Evolutionary conservation across 2,329 filamentous ascomycete species (phyloP).

Genomic region (Achaetomium macrosporum): DNA sequence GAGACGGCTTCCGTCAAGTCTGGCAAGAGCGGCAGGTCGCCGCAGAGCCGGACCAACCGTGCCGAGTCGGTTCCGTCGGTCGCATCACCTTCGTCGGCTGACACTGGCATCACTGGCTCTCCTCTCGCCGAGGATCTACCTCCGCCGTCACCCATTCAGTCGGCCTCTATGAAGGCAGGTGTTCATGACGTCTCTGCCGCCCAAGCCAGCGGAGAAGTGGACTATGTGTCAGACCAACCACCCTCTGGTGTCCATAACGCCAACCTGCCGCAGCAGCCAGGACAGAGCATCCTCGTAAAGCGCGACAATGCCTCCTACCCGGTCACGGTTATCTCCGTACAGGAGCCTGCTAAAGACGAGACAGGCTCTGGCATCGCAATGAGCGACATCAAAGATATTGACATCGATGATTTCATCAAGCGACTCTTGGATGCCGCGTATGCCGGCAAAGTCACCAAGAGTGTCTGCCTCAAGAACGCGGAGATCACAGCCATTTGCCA

Average conservation of each 20-base stretch:
- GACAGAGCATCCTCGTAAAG: conserved; percentile 85
- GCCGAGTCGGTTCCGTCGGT: conserved; percentile 38
- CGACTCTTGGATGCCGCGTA: conserved; percentile 91
- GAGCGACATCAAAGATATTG: conserved; percentile 83
- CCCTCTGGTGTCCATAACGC: conserved; percentile 60
- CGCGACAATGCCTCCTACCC: conserved; percentile 66
- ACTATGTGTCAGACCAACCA: conserved; percentile 86
- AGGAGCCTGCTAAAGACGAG: conserved; percentile 43
- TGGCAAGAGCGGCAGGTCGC: conserved; percentile 53
- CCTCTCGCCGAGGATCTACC: conserved; percentile 48
- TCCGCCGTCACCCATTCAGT: conserved; percentile 84
- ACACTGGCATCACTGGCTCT: conserved; percentile 37
- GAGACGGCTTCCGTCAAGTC: conserved; percentile 74
- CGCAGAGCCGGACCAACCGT: conserved; percentile 41
- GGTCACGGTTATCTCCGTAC: conserved; percentile 44
- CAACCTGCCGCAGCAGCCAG: conserved; percentile 61
- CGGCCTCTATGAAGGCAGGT: conserved; percentile 63
- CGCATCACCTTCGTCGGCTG: conserved; percentile 37
- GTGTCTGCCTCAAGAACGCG: conserved; percentile 93
- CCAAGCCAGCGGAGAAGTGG: conserved; percentile 83
- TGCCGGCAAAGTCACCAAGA: conserved; percentile 94
- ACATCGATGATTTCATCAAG: conserved; percentile 96
- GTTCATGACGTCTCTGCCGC: conserved; percentile 75
- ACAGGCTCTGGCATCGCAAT: conserved; percentile 62
- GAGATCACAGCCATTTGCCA: conserved; percentile 93